Evolutionary conservation across 768 basidiomycete genomes (phyloP), one percentile per base, ranked within the genome.

Genomic region (Ephemerocybe angulata): DNA sequence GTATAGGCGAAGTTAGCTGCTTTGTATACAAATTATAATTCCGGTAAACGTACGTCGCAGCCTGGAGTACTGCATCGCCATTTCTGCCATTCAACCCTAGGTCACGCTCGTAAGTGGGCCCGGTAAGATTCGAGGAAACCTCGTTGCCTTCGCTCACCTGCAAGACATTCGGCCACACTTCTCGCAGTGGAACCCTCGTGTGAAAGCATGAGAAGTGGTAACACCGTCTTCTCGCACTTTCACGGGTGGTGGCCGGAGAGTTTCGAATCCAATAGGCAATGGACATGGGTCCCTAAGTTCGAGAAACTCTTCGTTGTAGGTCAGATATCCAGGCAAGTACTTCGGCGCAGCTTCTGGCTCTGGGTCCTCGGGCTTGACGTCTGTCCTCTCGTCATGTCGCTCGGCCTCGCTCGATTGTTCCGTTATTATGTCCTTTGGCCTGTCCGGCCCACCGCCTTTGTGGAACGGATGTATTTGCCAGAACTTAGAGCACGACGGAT

Each of bases 81-180:
- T 47, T 77, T 63, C 63, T 88, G 81, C 89, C 88, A 90, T 67
- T 85, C 86, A 50, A 66, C 84, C 60, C 90, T 91, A 44, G 40
- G 31, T 49, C 48, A 37, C 31, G n/a, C 60, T 54, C 15, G 31
- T 5, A 58, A 33, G 5, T 25, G 27, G 21, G 15, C 15, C 7
- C 38, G 10, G n/a, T n/a, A 41, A 41, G 38, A 8, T 41, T n/a
- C n/a, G n/a, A n/a, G 7, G 38, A 13, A 19, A 35, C 33, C 33
- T 8, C 33, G 38, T 7, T 6, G 38, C 10, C n/a, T n/a, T 17
- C 38, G 38, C n/a, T n/a, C 56, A 90, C 89, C 89, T 80, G 72
- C 82, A 84, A 8, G 88, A 88, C 37, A 92, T 68, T 24, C 88
- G 79, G 27, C 90, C 90, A 61, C 90, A 93, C 7, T 65, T 55